Conservation (phyloP, 2,329 filamentous ascomycete species). For the Aspergillus arachidicola region DNA sequence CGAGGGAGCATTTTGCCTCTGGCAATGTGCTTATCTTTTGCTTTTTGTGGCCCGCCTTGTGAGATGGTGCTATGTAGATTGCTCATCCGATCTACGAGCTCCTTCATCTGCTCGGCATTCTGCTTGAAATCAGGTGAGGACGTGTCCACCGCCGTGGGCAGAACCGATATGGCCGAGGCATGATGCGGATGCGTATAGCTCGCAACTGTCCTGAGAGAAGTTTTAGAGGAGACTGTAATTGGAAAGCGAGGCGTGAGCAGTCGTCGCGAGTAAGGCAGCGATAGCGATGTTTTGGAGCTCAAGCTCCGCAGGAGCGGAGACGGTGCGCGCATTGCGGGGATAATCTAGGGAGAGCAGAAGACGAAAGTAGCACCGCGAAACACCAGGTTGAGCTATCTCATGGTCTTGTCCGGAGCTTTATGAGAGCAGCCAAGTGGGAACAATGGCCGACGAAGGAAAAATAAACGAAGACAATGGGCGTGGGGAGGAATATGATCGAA, state of each 20-base stretch:
- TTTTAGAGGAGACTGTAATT: conserved; percentile 11
- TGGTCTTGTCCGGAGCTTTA: neutral
- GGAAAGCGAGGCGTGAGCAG: conserved; percentile 18
- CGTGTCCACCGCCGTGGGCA: conserved; percentile 76
- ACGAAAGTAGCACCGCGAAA: neutral
- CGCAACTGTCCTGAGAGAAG: conserved; percentile 56
- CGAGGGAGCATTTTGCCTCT: conserved; percentile 93
- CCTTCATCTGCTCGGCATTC: conserved; percentile 76
- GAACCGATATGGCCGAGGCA: conserved; percentile 77
- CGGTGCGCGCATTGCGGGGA: conserved; percentile 41
- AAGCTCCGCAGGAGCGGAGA: conserved; percentile 44
- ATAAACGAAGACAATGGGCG: conserved; percentile 11
- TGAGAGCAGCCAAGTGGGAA: neutral
- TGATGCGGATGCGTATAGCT: conserved; percentile 81
- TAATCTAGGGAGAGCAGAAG: conserved; percentile 12
- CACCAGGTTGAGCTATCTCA: conserved; percentile 2
- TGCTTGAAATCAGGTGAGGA: conserved; percentile 77
- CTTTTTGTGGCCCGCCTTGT: conserved; percentile 77
- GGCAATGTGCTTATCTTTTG: conserved; percentile 81
- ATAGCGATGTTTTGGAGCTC: conserved; percentile 28
- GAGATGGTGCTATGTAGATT: conserved; percentile 71
- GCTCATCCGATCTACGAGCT: conserved; percentile 69
- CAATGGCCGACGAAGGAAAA: neutral
- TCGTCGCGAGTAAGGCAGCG: conserved; percentile 25
- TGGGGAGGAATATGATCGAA: conserved; percentile 2